Base-by-base conservation (phyloP, 129 eudicot species). In the Ambrosia artemisiifolia region DNA sequence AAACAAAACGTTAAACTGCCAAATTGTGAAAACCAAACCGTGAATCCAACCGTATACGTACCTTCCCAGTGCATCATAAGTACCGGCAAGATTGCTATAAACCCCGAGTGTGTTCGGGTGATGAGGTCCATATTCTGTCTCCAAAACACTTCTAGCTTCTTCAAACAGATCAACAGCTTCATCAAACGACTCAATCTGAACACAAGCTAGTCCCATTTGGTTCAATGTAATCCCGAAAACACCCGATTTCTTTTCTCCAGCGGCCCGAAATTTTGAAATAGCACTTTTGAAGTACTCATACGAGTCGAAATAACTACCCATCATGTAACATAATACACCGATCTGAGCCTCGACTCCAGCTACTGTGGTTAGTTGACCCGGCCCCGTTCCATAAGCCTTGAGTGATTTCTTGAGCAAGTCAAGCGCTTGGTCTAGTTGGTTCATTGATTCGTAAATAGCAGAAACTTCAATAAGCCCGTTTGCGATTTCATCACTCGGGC, bases 31-130 rank as follows among this genome's bases (percentile, higher is more conserved):
- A 7, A 53, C 59, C 4, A 17, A 19, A 54, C 18, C 60, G 4
- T 54, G 9, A 53, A 49, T n/a, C 7, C 0, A 49, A 14, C 6
- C 10, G 16, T 1, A 51, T 17, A 1, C 9, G 9, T 86, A 94
- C 98, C 97, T 94, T 67, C 96, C 97, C 88, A 84, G 78, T 17
- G 97, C 98, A 88, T 90, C 98, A 79, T 88, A 94, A 38, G 97
- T 88, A 6, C 95, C 97, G 35, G 98, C 93, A 76, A 94, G 97
- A 88, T 94, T 94, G 76, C 81, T 88, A 69, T 84, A 90, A 63
- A 88, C 93, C 49, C 84, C 97, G 8, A 94, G 81, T 2, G 97
- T 90, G 60, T 86, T 89, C 6, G 91, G 91, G 74, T 94, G 96
- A 43, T 79, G 84, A 1, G 88, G 87, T 13, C 98, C 98, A 49